Base-by-base conservation (phyloP, 164 flowering plant species). In the Nymphaea colorata region DNA sequence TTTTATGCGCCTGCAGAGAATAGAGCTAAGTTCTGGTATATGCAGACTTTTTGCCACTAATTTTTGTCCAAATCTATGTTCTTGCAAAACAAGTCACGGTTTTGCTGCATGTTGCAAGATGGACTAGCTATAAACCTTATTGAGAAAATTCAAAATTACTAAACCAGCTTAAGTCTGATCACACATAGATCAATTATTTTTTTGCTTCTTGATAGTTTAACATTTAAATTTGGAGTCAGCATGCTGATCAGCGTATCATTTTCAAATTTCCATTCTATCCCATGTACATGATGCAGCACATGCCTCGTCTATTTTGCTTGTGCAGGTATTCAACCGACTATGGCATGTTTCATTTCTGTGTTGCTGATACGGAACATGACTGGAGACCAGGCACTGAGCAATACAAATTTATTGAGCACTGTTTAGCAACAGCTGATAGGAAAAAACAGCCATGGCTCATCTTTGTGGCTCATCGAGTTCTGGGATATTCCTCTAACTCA, bases 341-440 rank as follows among this genome's bases (percentile, higher is more conserved):
- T 78, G 98, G 98, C 65, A 84, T 93, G 97, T 93, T 93, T 80
- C 82, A 82, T 17, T 93, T 93, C 77, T 93, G 97, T 69, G 67
- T 93, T 64, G 98, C 96, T 60, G 87, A 93, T 72, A 87, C 96
- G 5, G 98, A 93, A 72, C 88, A 85, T 63, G 98, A 93, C 68
- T 93, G 98, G 98, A 83, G 98, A 79, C 91, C 84, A 64, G 98
- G 97, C 65, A 74, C 89, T 2, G 93, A 91, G 68, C 98, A 93
- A 68, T 91, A 87, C 66, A 79, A 84, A 67, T 90, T 92, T 76
- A 88, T 92, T 64, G 95, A 92, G 74, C 83, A 86, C 67, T 92
- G 98, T 67, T 69, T 93, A 41, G 84, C 97, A 67, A 77, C 98
- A 41, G 96, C 75, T 57, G 96, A 93, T 67, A 81, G 98, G 42